A percentile compares a stretch with the other conserved stretches of the same genome.
These are phyloP conservation scores for Aspergillus sojae DNA, from an alignment of 2,329 filamentous ascomycete species.

Conservation along the genomic window DNA sequence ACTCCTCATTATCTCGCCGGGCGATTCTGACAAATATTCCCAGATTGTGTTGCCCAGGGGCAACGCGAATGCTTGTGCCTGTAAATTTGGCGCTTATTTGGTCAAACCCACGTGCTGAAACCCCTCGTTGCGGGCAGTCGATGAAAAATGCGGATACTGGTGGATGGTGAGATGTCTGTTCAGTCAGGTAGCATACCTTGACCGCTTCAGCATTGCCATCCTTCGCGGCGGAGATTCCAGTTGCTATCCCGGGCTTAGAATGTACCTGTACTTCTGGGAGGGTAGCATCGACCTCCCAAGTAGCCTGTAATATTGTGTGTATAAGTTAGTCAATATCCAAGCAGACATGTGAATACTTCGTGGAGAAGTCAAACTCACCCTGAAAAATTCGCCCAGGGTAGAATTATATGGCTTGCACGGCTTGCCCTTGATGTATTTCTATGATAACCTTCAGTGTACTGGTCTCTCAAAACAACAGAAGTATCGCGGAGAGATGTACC, in stretches of 20 bases:
- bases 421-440: constrained; percentile 97
- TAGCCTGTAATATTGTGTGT: constrained; percentile 63
- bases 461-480: background rate
- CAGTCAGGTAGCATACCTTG: constrained; percentile 89
- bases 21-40: constrained; percentile 92
- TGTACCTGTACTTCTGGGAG: constrained; percentile 62
- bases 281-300: constrained; percentile 88
- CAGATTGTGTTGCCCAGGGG: constrained; percentile 88
- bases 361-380: constrained; percentile 58
- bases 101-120: constrained; percentile 87
- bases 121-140: constrained; percentile 86
- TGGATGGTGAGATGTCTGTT: constrained; percentile 97
- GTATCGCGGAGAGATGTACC: constrained; percentile 42
- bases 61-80: constrained; percentile 88
- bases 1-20: constrained; percentile 80
- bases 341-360: background rate
- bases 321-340: background rate
- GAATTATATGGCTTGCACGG: constrained; percentile 99
- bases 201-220: constrained; percentile 55
- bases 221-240: constrained; percentile 36
- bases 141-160: constrained; percentile 96
- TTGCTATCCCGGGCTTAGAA: constrained; percentile 35
- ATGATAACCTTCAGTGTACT: constrained; percentile 19
- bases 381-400: constrained; percentile 94
- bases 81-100: constrained; percentile 98